Evolutionary conservation across 148 eudicot genomes (phyloP), one percentile per base, ranked within the genome.

Genomic region (Cornus kousa): DNA sequence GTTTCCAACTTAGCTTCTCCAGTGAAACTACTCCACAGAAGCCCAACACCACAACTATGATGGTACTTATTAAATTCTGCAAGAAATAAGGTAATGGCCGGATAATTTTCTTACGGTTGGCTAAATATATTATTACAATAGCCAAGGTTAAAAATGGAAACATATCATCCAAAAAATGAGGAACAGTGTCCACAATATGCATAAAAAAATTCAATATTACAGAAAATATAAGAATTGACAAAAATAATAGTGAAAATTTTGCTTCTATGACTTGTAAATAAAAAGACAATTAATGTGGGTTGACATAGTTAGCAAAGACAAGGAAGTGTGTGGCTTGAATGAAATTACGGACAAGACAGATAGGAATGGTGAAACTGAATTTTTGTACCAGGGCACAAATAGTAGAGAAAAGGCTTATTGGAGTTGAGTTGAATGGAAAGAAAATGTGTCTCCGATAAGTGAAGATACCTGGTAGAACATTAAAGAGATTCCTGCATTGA

Each of bases 401-500:
- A 43, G 48, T 43, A 2, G 8, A 7, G 48, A 43, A 43, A 43
- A 43, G 48, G 48, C 10, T 43, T 43, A 43, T 43, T 43, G 48
- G 48, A 43, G 10, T 43, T 43, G 48, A 43, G 48, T 4, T 43
- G 48, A 43, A 7, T 43, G 12, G 7, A 11, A 53, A 16, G 7
- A 53, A 53, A 37, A 22, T 20, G 37, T 35, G 48, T 16, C 50
- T 20, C 11, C 10, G 20, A 23, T 17, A 24, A 65, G 28, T 14
- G 3, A 60, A 32, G 71, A 32, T 87, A 93, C 97, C 95, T 93
- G 97, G 85, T 93, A 93, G 80, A 93, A 91, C 97, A 93, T 93
- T 83, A 93, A 84, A 19, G 97, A 88, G 64, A 93, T 87, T 80
- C 97, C 97, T 53, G 97, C 97, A 84, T 87, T 87, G 83, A 93